Percentiles rank a stretch among this genome's conserved stretches.
Conservation (phyloP, 2,329 filamentous ascomycete genomes). For the Penicillium sumatraense region DNA sequence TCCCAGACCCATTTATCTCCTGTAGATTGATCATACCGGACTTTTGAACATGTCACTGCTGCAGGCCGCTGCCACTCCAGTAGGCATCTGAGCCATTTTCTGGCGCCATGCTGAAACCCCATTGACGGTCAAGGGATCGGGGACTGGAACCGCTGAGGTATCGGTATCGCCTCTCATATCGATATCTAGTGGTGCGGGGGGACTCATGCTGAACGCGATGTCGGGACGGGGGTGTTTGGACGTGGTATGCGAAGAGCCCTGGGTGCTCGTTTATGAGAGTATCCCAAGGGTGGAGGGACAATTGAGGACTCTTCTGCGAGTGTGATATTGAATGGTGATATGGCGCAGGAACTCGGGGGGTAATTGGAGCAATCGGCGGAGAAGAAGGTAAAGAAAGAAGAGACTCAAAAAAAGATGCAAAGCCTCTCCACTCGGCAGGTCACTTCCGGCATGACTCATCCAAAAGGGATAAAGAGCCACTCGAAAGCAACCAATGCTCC, state of each 20-base stretch:
- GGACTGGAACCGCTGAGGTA: constrained; percentile 40
- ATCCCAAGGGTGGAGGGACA: not conserved
- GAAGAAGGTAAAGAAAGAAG: not conserved
- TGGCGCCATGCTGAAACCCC: constrained; percentile 70
- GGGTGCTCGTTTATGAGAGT: no score
- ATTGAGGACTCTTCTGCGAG: no score
- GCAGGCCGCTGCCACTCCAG: constrained; percentile 75
- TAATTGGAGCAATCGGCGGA: not conserved
- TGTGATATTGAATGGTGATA: not conserved
- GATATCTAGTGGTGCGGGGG: constrained; percentile 34
- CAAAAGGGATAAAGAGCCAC: not conserved
- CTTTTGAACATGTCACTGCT: constrained; percentile 85
- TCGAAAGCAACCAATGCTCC: not conserved
- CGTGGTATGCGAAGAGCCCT: no score
- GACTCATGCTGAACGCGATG: constrained; percentile 20
- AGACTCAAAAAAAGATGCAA: not conserved
- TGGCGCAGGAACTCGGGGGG: not conserved
- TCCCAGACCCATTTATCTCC: no score
- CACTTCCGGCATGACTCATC: not conserved
- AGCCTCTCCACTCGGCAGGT: not conserved
- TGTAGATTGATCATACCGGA: constrained; percentile 55
- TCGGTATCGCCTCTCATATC: constrained; percentile 41
- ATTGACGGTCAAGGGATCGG: constrained; percentile 62
- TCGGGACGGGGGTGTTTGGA: no score
- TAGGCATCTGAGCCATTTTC: constrained; percentile 70